Evolutionary conservation across 371 early-diverging fungal genomes (phyloP), one percentile per base, ranked within the genome.

Genomic region (Blakeslea trispora): DNA sequence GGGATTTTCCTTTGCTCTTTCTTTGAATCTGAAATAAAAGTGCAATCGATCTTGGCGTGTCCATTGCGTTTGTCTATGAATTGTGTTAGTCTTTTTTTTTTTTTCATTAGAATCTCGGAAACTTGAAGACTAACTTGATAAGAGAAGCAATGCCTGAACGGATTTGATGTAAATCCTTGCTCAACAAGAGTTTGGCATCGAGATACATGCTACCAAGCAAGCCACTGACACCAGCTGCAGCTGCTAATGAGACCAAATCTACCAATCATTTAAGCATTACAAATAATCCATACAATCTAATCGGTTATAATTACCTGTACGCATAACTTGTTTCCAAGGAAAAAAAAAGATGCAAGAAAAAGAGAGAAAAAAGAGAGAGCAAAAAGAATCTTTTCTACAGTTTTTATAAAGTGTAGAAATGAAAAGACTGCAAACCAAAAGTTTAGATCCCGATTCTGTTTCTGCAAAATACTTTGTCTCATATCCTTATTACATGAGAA

Each of bases 201-300:
- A 68, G 49, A 40, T 71, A 71, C 68, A 68, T 68, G 21, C 50
- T 57, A n/a, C 68, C 68, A 28, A 71, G 47, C 13, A 59, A 39
- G 35, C 63, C 52, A 15, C 57, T 63, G 4, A 60, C 14, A 21
- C 59, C 66, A n/a, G 66, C 60, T 13, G 59, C 67, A 37, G 50
- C 63, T 14, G 55, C 56, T 18, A 28, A 28, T 7, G 28, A 28
- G 28, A 7, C 28, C 7, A 28, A 28, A 28, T 28, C 28, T 28
- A 28, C 7, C 7, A 7, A 5, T 3, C 3, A 28, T 5, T 28
- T 7, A 28, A 28, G 7, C 28, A 28, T 28, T 28, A 28, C 28
- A 28, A 5, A 28, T 7, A 28, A 28, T 5, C 7, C 28, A 28
- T 28, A 28, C 3, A 5, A 28, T 28, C 7, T 7, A 5, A 28